These are phyloP conservation scores for Leccinum subtestaceum DNA, from an alignment of 768 basidiomycete genomes.

Conservation along the genomic window DNA sequence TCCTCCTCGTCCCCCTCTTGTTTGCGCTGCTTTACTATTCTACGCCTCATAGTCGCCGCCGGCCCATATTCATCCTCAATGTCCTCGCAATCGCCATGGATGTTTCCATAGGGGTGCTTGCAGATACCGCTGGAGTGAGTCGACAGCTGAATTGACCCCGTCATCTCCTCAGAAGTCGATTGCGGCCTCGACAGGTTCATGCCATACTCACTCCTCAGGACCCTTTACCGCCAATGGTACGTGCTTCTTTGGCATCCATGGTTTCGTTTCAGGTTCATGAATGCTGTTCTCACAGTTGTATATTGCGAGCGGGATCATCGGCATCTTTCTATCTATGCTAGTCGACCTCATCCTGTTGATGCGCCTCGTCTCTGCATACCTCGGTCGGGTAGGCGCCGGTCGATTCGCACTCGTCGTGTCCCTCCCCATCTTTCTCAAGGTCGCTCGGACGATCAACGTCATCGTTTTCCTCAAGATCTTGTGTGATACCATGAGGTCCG, in stretches of 20 bases:
- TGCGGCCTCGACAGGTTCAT: conserved; percentile 22
- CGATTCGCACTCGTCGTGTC: conserved; percentile 19
- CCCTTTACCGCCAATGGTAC: conserved; percentile 22
- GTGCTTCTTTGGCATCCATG: neutral
- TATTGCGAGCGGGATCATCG: conserved; percentile 31
- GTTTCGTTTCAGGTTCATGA: neutral
- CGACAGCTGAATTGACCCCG: neutral
- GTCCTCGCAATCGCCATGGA: conserved; percentile 21
- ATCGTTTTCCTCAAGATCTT: conserved; percentile 28
- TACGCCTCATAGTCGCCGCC: conserved; percentile 21
- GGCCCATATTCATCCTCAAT: conserved; percentile 32
- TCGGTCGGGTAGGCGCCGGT: conserved; percentile 7
- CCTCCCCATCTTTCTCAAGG: conserved; percentile 29
- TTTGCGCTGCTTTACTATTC: conserved; percentile 32
- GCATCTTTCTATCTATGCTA: conserved; percentile 28
- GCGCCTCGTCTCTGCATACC: conserved; percentile 28
- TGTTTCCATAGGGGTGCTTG: conserved; percentile 20
- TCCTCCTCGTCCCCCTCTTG: conserved; percentile 31
- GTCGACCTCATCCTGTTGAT: conserved; percentile 30
- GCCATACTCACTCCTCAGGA: conserved; percentile 22
- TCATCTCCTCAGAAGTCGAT: neutral
- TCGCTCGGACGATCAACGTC: conserved; percentile 28
- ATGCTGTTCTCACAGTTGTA: conserved; percentile 10
- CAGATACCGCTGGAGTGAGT: conserved; percentile 23
- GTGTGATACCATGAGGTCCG: conserved; percentile 16